Conservation (phyloP, 2,329 filamentous ascomycete genomes). For the Verticillium nonalfalfae region DNA sequence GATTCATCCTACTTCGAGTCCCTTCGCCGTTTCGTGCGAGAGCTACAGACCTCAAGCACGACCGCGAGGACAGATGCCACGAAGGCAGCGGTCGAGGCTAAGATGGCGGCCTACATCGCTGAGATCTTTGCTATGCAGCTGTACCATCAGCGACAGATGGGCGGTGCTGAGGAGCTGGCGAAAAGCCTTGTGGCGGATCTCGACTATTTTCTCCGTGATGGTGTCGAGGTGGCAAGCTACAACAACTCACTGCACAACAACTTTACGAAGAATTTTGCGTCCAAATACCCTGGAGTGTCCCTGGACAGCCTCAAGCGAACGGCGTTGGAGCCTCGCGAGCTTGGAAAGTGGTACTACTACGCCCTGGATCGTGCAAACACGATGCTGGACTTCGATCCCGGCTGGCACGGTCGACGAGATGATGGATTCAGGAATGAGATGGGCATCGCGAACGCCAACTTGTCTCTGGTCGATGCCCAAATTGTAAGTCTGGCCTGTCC, state of each 20-base stretch:
- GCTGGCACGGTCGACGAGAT: constrained; percentile 64
- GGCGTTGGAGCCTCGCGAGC: constrained; percentile 52
- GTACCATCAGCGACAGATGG: constrained; percentile 75
- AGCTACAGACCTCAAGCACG: constrained; percentile 44
- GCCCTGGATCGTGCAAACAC: constrained; percentile 68
- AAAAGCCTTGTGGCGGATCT: constrained; percentile 69
- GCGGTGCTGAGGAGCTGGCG: constrained; percentile 58
- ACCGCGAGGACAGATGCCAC: constrained; percentile 49
- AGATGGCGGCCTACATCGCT: constrained; percentile 74
- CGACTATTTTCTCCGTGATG: constrained; percentile 73
- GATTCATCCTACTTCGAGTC: constrained; percentile 68
- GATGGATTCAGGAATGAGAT: constrained; percentile 80
- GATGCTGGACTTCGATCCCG: constrained; percentile 69
- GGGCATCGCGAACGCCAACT: constrained; percentile 78
- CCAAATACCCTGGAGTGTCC: constrained; percentile 66
- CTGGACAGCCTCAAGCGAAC: constrained; percentile 80
- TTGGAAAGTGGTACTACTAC: constrained; percentile 80
- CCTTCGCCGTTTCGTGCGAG: constrained; percentile 63
- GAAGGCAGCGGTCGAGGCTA: constrained; percentile 55
- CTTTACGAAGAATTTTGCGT: constrained; percentile 76
- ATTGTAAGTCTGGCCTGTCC: constrained; percentile 48
- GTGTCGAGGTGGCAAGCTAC: constrained; percentile 72
- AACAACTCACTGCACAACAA: constrained; percentile 84
- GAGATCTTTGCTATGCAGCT: constrained; percentile 89
- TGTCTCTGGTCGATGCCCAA: constrained; percentile 89